Percentiles rank a stretch among this genome's conserved stretches.
Conservation (phyloP, 441 rosid species). For the Isatis lusitanica region DNA sequence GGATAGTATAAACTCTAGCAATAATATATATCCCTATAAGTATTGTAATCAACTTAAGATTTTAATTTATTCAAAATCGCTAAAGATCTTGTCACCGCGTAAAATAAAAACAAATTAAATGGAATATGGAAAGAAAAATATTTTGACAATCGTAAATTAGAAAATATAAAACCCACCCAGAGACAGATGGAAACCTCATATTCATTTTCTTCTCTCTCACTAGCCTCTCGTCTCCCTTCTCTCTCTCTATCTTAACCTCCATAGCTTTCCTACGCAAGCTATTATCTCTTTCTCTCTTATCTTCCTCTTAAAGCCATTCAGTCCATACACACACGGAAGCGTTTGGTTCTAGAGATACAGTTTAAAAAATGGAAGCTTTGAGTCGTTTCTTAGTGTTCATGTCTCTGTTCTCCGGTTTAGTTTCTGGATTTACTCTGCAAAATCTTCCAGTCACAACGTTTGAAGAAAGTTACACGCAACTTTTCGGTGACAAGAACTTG, state of each 20-base stretch:
- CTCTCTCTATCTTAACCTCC: conserved; percentile 22
- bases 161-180: conserved; percentile 34
- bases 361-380: conserved; percentile 24
- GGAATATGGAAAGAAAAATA: conserved; percentile 1
- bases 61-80: neutral
- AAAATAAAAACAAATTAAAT: conserved; percentile 1
- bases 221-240: neutral
- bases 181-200: conserved; percentile 33
- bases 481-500: conserved; percentile 87
- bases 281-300: conserved; percentile 6
- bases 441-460: conserved; percentile 60
- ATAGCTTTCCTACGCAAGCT: conserved; percentile 32
- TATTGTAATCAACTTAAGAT: neutral
- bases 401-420: conserved; percentile 42
- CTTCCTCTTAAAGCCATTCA: conserved; percentile 3
- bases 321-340: conserved; percentile 1
- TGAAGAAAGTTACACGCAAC: conserved; percentile 88
- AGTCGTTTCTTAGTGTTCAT: conserved; percentile 28
- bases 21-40: neutral
- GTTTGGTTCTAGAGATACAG: neutral
- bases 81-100: conserved; percentile 28
- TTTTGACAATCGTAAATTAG: neutral
- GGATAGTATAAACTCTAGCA: neutral
- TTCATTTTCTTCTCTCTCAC: conserved; percentile 10
- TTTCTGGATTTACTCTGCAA: conserved; percentile 51